These are phyloP conservation scores for Tanacetum coccineum DNA, from an alignment of 129 eudicot genomes.

Conservation along the genomic window DNA sequence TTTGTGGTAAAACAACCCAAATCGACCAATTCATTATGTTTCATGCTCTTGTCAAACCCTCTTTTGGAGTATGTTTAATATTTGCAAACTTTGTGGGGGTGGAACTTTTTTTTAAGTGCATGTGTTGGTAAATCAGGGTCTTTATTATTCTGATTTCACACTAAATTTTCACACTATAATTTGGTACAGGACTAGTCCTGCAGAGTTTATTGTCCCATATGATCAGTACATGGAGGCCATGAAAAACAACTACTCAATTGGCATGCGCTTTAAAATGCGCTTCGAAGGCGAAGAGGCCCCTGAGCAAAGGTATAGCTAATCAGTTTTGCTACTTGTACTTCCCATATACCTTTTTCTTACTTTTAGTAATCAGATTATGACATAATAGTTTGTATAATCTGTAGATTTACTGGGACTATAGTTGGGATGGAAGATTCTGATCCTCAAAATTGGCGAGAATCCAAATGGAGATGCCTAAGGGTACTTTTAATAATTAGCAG, in stretches of 20 bases:
- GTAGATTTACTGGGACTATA: conserved; percentile 86
- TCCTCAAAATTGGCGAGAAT: conserved; percentile 71
- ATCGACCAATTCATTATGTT: neutral
- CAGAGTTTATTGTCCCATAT: conserved; percentile 77
- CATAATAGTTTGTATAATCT: neutral
- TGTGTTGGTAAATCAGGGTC: neutral
- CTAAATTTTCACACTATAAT: neutral
- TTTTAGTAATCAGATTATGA: neutral
- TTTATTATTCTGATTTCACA: neutral
- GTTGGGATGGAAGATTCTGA: conserved; percentile 85
- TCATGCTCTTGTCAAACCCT: conserved; percentile 21
- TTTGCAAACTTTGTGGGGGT: neutral
- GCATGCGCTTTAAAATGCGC: conserved; percentile 69
- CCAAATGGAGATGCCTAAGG: conserved; percentile 91
- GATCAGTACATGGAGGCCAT: conserved; percentile 79
- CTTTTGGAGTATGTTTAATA: conserved; percentile 1
- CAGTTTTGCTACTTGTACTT: conserved; percentile 4
- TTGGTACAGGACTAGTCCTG: conserved; percentile 67
- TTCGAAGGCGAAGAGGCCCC: conserved; percentile 82
- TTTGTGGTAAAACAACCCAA: neutral
- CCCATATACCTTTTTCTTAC: neutral
- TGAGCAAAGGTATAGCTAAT: conserved; percentile 47
- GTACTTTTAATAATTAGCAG: conserved; percentile 25
- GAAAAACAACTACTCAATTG: conserved; percentile 58
- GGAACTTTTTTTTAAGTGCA: neutral